Percentiles rank a stretch among this genome's conserved stretches.
phyloP scores from a whole-genome alignment of 2,329 filamentous ascomycete genomes.

The Sporothrix inflata region DNA sequence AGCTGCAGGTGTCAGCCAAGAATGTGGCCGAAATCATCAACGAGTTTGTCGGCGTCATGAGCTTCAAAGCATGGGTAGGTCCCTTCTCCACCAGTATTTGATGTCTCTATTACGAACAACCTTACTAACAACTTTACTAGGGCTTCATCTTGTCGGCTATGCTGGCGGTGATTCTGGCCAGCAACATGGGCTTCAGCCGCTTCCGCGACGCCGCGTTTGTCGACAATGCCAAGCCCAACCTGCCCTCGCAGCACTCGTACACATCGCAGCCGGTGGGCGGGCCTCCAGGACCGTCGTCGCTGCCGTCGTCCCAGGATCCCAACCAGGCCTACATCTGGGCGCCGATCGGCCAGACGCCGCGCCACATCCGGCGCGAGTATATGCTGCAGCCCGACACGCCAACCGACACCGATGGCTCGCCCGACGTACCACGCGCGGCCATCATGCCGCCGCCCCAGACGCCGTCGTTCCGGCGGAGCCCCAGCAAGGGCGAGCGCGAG shows the following conservation, averaged over 20 bases:
- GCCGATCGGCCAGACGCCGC: constrained; percentile 53
- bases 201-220: constrained; percentile 41
- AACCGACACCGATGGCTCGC: constrained; percentile 57
- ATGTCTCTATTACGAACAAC: neutral
- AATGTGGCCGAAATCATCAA: constrained; percentile 94
- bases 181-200: constrained; percentile 52
- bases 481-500: constrained; percentile 55
- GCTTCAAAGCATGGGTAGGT: constrained; percentile 71
- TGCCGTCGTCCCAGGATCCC: constrained; percentile 39
- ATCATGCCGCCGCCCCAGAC: constrained; percentile 51
- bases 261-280: constrained; percentile 36
- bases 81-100: neutral
- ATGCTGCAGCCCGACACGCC: constrained; percentile 50
- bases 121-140: constrained; percentile 41
- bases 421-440: constrained; percentile 45
- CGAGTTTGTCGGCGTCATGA: constrained; percentile 87
- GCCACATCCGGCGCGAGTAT: constrained; percentile 48
- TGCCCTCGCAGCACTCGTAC: constrained; percentile 34
- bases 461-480: constrained; percentile 52
- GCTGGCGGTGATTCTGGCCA: constrained; percentile 53
- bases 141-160: constrained; percentile 57
- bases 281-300: constrained; percentile 33
- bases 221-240: constrained; percentile 25
- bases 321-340: constrained; percentile 54
- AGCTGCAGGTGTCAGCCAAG: constrained; percentile 79